A percentile compares a stretch with the other conserved stretches of the same genome.
phyloP scores from a whole-genome alignment of 176 grass and related monocot species.

The Rhynchospora tenuis region DNA sequence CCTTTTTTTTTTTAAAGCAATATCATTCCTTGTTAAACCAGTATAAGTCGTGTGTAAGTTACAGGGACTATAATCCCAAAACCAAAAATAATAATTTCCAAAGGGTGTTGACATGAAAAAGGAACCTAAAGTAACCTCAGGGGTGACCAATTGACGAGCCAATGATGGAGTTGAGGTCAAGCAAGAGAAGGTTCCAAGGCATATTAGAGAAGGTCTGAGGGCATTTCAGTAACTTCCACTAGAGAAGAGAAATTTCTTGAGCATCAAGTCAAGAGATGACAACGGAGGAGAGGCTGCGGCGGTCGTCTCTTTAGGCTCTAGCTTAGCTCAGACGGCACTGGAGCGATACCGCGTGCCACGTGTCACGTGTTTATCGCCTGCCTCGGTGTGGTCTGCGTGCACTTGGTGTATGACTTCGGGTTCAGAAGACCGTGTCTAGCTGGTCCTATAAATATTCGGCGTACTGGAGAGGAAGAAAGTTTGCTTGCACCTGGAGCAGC shows the following conservation, averaged over 20 bases:
- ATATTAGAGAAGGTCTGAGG: background rate
- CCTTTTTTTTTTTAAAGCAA: too few species aligned
- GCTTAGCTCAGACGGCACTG: background rate
- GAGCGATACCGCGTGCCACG: background rate
- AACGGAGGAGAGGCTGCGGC: background rate
- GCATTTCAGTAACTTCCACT: conserved; percentile 3
- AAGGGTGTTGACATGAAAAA: background rate
- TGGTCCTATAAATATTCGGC: background rate
- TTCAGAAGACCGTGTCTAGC: background rate
- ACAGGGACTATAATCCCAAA: too few species aligned
- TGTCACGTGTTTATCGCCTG: background rate
- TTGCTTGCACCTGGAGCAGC: conserved; percentile 6
- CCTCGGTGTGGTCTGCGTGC: background rate
- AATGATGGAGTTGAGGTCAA: conserved; percentile 14
- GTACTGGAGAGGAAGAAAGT: background rate
- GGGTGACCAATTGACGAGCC: background rate
- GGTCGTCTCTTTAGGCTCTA: background rate
- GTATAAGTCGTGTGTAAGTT: too few species aligned
- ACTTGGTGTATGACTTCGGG: background rate
- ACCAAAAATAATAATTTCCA: background rate
- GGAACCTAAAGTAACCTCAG: background rate
- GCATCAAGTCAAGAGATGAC: conserved; percentile 1
- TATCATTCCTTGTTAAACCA: too few species aligned
- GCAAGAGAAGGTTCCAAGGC: background rate
- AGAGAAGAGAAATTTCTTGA: background rate